phyloP scores from a whole-genome alignment of 345 rosid genomes.

The Tarenaya hassleriana region DNA sequence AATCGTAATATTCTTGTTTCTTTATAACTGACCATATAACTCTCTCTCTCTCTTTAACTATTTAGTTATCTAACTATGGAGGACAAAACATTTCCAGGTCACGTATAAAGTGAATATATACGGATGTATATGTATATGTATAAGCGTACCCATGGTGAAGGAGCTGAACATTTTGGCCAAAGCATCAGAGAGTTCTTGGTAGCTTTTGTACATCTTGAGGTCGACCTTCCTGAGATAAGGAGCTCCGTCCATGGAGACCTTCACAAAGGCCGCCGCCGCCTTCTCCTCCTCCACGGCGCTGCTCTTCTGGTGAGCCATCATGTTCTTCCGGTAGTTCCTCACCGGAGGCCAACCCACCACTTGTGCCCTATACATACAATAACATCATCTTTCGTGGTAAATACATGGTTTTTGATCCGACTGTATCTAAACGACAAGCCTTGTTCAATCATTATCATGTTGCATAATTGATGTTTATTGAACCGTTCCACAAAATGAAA shows the following conservation, averaged over 20 bases:
- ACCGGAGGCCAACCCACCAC: constrained; percentile 94
- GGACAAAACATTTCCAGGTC: too few relatives aligned
- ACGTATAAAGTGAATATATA: too few relatives aligned
- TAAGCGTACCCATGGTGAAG: constrained; percentile 71
- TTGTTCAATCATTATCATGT: too few relatives aligned
- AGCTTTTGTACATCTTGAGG: constrained; percentile 65
- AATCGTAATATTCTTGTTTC: too few relatives aligned
- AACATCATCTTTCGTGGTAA: too few relatives aligned
- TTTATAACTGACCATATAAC: too few relatives aligned
- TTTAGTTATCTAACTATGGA: too few relatives aligned
- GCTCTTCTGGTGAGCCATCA: constrained; percentile 48
- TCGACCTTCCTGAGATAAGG: constrained; percentile 80
- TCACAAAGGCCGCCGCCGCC: constrained; percentile 45
- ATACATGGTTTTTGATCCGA: neutral
- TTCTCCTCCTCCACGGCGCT: constrained; percentile 24
- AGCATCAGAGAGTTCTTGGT: constrained; percentile 60
- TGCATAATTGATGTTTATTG: too few relatives aligned
- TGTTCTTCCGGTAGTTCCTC: constrained; percentile 60
- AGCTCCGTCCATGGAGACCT: constrained; percentile 88
- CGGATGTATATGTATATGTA: too few relatives aligned
- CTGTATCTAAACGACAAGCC: too few relatives aligned
- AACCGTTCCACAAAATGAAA: too few relatives aligned
- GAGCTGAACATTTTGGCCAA: constrained; percentile 80
- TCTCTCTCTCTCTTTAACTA: too few relatives aligned
- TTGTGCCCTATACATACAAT: constrained; percentile 67